These are phyloP conservation scores for Pichia rugopelliculosa DNA, from an alignment of 805 yeast genomes.

Conservation along the genomic window DNA sequence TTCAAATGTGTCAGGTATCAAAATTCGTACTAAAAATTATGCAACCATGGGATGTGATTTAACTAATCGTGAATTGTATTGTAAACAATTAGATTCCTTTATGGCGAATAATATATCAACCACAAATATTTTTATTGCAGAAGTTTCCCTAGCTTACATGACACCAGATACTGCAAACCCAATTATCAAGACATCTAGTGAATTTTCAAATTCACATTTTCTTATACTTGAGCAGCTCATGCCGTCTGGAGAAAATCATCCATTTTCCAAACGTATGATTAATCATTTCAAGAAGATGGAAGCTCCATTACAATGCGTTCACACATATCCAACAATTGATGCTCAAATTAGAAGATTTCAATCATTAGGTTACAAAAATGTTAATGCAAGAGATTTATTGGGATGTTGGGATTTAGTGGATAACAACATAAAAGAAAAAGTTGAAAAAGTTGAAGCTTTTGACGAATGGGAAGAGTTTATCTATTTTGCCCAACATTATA, in stretches of 20 bases:
- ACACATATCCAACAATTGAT: constrained; percentile 41
- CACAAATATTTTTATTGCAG: constrained; percentile 62
- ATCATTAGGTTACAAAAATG: constrained; percentile 37
- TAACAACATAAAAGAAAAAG: constrained; percentile 31
- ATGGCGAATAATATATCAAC: constrained; percentile 21
- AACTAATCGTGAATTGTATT: constrained; percentile 37
- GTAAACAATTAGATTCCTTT: constrained; percentile 23
- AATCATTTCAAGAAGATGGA: constrained; percentile 58
- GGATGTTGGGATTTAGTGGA: constrained; percentile 51
- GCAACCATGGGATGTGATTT: constrained; percentile 62
- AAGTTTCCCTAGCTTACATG: constrained; percentile 81
- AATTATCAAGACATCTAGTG: constrained; percentile 43
- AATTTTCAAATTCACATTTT: constrained; percentile 47
- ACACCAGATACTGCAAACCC: constrained; percentile 55
- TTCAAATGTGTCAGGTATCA: constrained; percentile 18
- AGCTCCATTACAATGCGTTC: constrained; percentile 64
- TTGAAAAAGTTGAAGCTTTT: constrained; percentile 54
- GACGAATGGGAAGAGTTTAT: constrained; percentile 84
- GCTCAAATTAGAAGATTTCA: constrained; percentile 47
- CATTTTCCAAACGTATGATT: constrained; percentile 71
- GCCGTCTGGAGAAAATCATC: constrained; percentile 55
- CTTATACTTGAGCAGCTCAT: constrained; percentile 62
- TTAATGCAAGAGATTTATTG: constrained; percentile 47
- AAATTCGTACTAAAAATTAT: constrained; percentile 38
- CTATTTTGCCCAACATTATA: constrained; percentile 67